Percentiles rank a stretch among this genome's conserved stretches.
These are phyloP conservation scores for Ganoderma sinense DNA, from an alignment of 1,284 basidiomycete species.

Conservation along the genomic window DNA sequence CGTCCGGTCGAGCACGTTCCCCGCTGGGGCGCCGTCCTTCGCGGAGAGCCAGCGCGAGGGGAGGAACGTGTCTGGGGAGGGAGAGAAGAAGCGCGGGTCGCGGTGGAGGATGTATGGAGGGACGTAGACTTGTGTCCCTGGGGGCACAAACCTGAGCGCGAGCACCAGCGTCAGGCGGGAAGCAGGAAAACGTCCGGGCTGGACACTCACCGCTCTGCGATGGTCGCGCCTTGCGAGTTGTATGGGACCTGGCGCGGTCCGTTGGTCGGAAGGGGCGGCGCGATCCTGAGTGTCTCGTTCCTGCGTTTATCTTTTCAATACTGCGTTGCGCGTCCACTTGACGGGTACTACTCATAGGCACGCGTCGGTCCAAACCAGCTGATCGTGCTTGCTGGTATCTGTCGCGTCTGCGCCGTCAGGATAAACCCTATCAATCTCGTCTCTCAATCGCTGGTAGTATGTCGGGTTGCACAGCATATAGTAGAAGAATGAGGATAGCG, in stretches of 20 bases:
- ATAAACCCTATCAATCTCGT: background rate
- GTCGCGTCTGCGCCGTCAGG: background rate
- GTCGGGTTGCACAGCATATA: background rate
- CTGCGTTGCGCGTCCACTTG: background rate
- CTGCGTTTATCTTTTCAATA: background rate
- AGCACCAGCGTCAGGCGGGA: too few relatives aligned
- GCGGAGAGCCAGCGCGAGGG: slow-evolving; percentile 39
- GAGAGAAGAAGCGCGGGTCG: slow-evolving; percentile 39
- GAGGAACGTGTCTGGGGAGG: slow-evolving; percentile 33
- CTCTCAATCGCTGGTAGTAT: background rate
- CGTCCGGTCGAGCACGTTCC: slow-evolving; percentile 27
- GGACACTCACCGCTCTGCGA: background rate
- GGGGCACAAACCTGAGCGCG: background rate
- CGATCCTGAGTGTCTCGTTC: background rate
- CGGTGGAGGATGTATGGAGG: slow-evolving; percentile 31
- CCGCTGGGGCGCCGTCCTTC: background rate
- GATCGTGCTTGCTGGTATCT: background rate
- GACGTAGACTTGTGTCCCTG: slow-evolving; percentile 6
- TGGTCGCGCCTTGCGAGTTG: background rate
- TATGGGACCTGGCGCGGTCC: background rate
- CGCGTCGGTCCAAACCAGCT: background rate
- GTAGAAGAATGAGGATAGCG: background rate
- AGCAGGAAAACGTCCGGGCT: background rate
- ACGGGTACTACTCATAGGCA: background rate
- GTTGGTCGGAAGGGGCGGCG: background rate